Evolutionary conservation across 805 yeast species (phyloP), one percentile per base, ranked within the genome.

Genomic region (Ogataea kodamae): DNA sequence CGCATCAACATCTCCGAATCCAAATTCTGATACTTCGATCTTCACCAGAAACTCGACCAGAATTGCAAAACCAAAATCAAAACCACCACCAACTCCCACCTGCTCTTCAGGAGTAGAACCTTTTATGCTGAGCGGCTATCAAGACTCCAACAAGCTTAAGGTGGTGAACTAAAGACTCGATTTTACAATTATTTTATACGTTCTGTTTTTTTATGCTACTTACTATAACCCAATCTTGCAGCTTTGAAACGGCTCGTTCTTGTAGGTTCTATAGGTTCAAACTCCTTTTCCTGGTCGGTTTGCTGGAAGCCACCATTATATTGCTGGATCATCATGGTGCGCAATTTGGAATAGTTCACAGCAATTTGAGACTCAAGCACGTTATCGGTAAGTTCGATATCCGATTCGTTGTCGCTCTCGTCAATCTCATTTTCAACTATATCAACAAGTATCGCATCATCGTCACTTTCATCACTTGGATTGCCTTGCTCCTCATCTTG

Each of bases 171-270:
- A 25, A 35, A 16, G 12, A 22, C 17, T 19, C 17, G 15, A 23
- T 9, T 12, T 22, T 34, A 12, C 18, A 9, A 25, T 10, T 12
- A 9, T 18, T 14, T 18, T 19, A 17, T 18, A 10, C n/a, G 13
- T 17, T 22, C 17, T 10, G 11, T 12, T 11, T 9, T 26, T 5
- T 16, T 23, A 15, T 21, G 23, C 31, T 32, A 28, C 13, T 37
- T 20, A 12, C 30, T 30, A 28, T 48, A 34, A 23, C 55, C 62
- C 13, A 58, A 37, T 19, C 59, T 49, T 5, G 84, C 81, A 8
- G 84, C 74, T 49, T 67, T 81, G 56, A 86, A 86, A 32, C 87
- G 63, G 50, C 94, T 83, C 1, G 74, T 61, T 39, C 67, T 77
- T 6, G 72, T 53, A 0, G 78, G 77, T 45, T 82, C 87, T 5